Conservation (phyloP, 805 yeast genomes). For the Wickerhamiella hasegawae region DNA sequence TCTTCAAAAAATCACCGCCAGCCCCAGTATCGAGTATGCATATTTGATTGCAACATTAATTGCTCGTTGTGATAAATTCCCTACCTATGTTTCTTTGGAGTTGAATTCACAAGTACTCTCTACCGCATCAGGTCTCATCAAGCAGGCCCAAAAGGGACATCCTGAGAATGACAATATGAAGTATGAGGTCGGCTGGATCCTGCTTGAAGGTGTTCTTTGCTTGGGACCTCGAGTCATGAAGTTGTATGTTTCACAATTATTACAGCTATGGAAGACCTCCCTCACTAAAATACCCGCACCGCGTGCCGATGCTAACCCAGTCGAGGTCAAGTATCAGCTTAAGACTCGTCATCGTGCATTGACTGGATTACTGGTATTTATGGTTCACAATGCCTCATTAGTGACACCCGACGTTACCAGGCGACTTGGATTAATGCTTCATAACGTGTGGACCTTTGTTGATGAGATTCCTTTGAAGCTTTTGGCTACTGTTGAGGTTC, state of each 20-base stretch:
- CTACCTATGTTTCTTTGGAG: slow-evolving; percentile 11
- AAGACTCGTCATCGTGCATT: slow-evolving; percentile 45
- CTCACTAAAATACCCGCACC: slow-evolving; percentile 20
- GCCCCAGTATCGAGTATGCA: slow-evolving; percentile 1
- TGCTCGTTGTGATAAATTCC: slow-evolving; percentile 4
- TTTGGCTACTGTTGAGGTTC: slow-evolving; percentile 8
- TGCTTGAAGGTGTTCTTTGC: slow-evolving; percentile 47
- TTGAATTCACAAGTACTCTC: slow-evolving; percentile 8
- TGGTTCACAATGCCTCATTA: slow-evolving; percentile 23
- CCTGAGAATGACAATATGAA: slow-evolving; percentile 2
- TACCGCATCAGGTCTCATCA: slow-evolving; percentile 4
- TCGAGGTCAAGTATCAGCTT: slow-evolving; percentile 23
- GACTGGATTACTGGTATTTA: slow-evolving; percentile 38
- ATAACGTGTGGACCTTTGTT: slow-evolving; percentile 23
- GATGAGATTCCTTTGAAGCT: slow-evolving; percentile 17
- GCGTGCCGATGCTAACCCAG: slow-evolving; percentile 20
- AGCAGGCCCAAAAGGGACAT: slow-evolving; percentile 4
- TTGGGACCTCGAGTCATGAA: slow-evolving; percentile 38
- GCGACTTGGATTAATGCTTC: slow-evolving; percentile 33
- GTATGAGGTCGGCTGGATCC: slow-evolving; percentile 35
- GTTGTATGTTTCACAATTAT: slow-evolving; percentile 41
- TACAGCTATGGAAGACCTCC: slow-evolving; percentile 48
- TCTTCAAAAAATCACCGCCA: background rate
- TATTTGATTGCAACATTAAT: slow-evolving; percentile 11
- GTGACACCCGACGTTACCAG: slow-evolving; percentile 29